Conservation (phyloP, 495 filamentous ascomycete genomes). For the Penicillium maclennaniae region DNA sequence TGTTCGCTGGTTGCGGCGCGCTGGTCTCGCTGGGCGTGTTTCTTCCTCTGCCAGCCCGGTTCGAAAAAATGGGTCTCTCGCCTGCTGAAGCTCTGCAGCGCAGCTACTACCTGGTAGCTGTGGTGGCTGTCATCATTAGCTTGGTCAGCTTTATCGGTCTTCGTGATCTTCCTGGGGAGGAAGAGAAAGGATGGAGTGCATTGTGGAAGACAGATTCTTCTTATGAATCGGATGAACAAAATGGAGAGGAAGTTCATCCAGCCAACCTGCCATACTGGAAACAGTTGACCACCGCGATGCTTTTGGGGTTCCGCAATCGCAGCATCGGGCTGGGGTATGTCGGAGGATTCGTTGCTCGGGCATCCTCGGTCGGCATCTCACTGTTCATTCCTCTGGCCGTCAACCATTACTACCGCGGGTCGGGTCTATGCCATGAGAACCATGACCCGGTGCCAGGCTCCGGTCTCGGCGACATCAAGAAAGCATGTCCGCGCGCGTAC, state of each 20-base stretch:
- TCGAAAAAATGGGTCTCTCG: slow-evolving; percentile 62
- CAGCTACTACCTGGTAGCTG: slow-evolving; percentile 81
- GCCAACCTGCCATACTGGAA: slow-evolving; percentile 30
- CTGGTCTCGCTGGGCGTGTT: slow-evolving; percentile 77
- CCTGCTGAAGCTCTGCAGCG: slow-evolving; percentile 65
- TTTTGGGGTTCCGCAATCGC: slow-evolving; percentile 67
- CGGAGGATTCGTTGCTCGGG: slow-evolving; percentile 90
- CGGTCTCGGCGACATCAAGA: slow-evolving; percentile 60
- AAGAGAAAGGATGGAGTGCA: slow-evolving; percentile 64
- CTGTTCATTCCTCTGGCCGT: slow-evolving; percentile 90
- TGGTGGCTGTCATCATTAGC: slow-evolving; percentile 66
- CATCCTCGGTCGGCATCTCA: slow-evolving; percentile 92
- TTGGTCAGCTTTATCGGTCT: slow-evolving; percentile 77
- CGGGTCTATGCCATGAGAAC: slow-evolving; percentile 68
- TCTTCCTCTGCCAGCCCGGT: slow-evolving; percentile 78
- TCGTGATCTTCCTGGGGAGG: slow-evolving; percentile 70
- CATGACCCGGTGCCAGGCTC: slow-evolving; percentile 50
- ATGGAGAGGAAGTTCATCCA: not conserved
- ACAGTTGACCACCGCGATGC: slow-evolving; percentile 58
- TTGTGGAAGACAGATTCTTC: slow-evolving; percentile 19
- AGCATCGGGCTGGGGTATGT: slow-evolving; percentile 84
- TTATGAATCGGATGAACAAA: not conserved
- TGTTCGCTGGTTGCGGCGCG: slow-evolving; percentile 90
- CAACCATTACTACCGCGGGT: slow-evolving; percentile 81
- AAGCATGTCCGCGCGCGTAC: slow-evolving; percentile 79